Percentiles rank a stretch among this genome's conserved stretches.
These are phyloP conservation scores for Zelonia costaricensis DNA, from an alignment of 208 protist genomes.

Conservation along the genomic window DNA sequence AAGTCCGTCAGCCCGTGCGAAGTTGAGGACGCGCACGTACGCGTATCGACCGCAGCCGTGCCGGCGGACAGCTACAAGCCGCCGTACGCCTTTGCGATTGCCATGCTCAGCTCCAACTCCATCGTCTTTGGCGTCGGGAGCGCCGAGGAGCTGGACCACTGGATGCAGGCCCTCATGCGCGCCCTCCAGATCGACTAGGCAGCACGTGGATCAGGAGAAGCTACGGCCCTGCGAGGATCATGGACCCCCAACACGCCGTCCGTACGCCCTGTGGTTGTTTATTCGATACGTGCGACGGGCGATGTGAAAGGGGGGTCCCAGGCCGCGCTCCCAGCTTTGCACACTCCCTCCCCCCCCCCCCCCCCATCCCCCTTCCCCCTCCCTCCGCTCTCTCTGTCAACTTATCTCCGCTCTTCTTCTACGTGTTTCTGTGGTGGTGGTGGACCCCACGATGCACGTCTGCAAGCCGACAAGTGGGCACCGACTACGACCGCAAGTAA, in stretches of 20 bases:
- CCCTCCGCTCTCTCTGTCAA: not conserved
- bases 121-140: conserved; percentile 70
- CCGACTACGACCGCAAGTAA: too few species aligned
- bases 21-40: conserved; percentile 46
- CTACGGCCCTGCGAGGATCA: too few species aligned
- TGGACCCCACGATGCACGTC: too few species aligned
- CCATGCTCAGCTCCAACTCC: conserved; percentile 65
- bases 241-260: too few species aligned
- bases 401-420: not conserved
- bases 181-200: conserved; percentile 75
- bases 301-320: too few species aligned
- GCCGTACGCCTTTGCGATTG: conserved; percentile 69
- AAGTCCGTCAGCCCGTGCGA: conserved; percentile 65
- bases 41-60: conserved; percentile 12
- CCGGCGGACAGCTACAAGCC: conserved; percentile 29
- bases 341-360: not conserved
- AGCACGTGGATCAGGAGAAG: too few species aligned
- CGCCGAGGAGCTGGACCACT: conserved; percentile 63
- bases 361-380: not conserved
- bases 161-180: conserved; percentile 64
- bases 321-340: too few species aligned
- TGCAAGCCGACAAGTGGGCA: too few species aligned
- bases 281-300: too few species aligned
- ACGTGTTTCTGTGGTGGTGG: too few species aligned
- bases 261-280: too few species aligned